Evolutionary conservation across 2,329 filamentous ascomycete species (phyloP).

Genomic region (Aschersonia sp.): DNA sequence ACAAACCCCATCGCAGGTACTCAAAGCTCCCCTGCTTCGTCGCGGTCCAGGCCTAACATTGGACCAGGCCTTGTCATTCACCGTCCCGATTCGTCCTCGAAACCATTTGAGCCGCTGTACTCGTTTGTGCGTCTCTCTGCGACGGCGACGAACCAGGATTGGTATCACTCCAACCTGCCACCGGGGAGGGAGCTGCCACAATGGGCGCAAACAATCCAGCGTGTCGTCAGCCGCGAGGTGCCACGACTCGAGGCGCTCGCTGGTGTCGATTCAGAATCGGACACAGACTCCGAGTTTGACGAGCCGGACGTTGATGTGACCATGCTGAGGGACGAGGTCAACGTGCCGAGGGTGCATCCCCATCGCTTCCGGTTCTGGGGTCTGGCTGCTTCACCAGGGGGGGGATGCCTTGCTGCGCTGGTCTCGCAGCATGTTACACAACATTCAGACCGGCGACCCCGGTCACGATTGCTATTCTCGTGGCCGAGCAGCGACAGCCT

Average conservation of each 20-base stretch:
- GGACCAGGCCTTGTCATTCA: constrained; percentile 31
- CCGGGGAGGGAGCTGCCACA: constrained; percentile 15
- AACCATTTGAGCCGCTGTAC: constrained; percentile 26
- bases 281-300: constrained; percentile 6
- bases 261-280: constrained; percentile 13
- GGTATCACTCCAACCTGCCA: constrained; percentile 37
- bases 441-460: constrained; percentile 27
- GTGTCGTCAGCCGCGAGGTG: constrained; percentile 27
- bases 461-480: constrained; percentile 23
- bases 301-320: constrained; percentile 6
- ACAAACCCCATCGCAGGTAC: constrained; percentile 16
- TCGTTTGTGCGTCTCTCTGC: constrained; percentile 38
- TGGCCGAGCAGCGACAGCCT: constrained; percentile 9
- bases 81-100: constrained; percentile 10
- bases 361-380: constrained; percentile 39
- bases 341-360: constrained; percentile 28
- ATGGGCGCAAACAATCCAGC: constrained; percentile 33
- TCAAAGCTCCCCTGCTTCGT: not conserved
- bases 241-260: constrained; percentile 29
- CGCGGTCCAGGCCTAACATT: not conserved
- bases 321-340: constrained; percentile 12
- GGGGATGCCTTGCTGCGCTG: constrained; percentile 35
- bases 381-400: constrained; percentile 34
- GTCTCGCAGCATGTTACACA: constrained; percentile 33
- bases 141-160: constrained; percentile 33